Base-by-base conservation (phyloP, 176 grass and related monocot genomes). In the Tuctoria greenei region DNA sequence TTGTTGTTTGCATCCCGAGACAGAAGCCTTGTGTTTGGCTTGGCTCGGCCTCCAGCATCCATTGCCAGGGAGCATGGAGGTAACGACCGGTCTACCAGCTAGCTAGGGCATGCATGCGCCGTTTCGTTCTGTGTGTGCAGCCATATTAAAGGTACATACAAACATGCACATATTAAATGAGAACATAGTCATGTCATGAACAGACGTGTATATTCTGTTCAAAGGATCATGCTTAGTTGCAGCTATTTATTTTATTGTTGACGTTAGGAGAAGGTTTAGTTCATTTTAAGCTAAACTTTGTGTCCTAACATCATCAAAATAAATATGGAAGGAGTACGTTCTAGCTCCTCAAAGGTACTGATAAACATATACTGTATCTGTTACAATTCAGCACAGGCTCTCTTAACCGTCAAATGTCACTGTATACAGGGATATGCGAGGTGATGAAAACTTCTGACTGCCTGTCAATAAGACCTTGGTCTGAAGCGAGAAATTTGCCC, bases 1-100 rank as follows among this genome's bases (percentile, higher is more conserved):
- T 10, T 54, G 51, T 21, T 43, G 61, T 24, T 21, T 43, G 61
- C 35, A 41, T 70, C 69, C 71, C 8, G 55, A 81, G 44, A 54
- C 77, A 81, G 62, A 74, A 35, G 79, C 61, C 71, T 86, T 81
- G 15, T 76, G 84, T 64, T 81, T 86, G 78, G 72, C 84, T 10
- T 27, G 84, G 78, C 77, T 34, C 50, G 69, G 17, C 42, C 45
- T 5, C 38, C 55, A 44, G 78, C 82, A 64, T 64, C 65, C 25
- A 11, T 21, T 0, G 21, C 78, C 84, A 14, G 67, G 23, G 62
- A 50, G 72, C 79, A 87, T 77, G 79, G 85, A 81, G 76, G 34
- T 41, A 66, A 21, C 77, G 68, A 75, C 27, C 74, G 72, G 40
- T 21, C 51, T 8, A 17, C 45, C 5, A 54, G 26, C 78, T 69